phyloP scores from a whole-genome alignment of 2,329 filamentous ascomycete genomes.

The Tympanopsis confertula region DNA sequence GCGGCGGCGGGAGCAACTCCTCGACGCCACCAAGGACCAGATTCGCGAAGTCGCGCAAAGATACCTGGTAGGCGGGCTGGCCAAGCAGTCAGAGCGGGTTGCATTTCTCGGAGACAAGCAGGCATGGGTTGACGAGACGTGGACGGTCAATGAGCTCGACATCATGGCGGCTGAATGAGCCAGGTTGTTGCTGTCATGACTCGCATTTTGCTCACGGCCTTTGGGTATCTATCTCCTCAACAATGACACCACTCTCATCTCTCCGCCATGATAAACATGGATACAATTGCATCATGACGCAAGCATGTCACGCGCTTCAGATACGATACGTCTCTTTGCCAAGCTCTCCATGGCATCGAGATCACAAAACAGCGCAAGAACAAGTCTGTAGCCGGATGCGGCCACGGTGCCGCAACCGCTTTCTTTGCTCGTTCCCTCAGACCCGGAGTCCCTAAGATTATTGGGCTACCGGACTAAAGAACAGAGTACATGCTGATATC shows the following conservation, averaged over 20 bases:
- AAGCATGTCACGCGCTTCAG: slow-evolving; percentile 21
- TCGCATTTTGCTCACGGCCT: neutral
- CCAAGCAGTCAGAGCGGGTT: slow-evolving; percentile 46
- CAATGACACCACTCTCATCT: too few species aligned
- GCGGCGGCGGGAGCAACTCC: slow-evolving; percentile 65
- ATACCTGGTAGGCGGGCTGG: slow-evolving; percentile 62
- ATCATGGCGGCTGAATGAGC: slow-evolving; percentile 24
- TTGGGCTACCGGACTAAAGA: slow-evolving; percentile 53
- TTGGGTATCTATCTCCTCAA: neutral
- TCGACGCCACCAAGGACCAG: slow-evolving; percentile 74
- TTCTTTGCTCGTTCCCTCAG: slow-evolving; percentile 46
- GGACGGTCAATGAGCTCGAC: slow-evolving; percentile 70
- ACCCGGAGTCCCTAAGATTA: slow-evolving; percentile 41
- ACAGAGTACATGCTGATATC: slow-evolving; percentile 39
- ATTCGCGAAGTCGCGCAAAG: slow-evolving; percentile 72
- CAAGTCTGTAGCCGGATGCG: slow-evolving; percentile 17
- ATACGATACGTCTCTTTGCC: slow-evolving; percentile 54
- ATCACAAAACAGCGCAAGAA: slow-evolving; percentile 52
- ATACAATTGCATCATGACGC: too few species aligned
- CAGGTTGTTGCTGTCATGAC: neutral
- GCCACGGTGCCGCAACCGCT: slow-evolving; percentile 9
- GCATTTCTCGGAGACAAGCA: slow-evolving; percentile 76
- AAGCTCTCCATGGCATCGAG: slow-evolving; percentile 35
- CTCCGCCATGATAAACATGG: too few species aligned
- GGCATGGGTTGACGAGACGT: slow-evolving; percentile 62